These are phyloP conservation scores for Albugo laibachii DNA, from an alignment of 352 stramenopile species.

Conservation along the genomic window DNA sequence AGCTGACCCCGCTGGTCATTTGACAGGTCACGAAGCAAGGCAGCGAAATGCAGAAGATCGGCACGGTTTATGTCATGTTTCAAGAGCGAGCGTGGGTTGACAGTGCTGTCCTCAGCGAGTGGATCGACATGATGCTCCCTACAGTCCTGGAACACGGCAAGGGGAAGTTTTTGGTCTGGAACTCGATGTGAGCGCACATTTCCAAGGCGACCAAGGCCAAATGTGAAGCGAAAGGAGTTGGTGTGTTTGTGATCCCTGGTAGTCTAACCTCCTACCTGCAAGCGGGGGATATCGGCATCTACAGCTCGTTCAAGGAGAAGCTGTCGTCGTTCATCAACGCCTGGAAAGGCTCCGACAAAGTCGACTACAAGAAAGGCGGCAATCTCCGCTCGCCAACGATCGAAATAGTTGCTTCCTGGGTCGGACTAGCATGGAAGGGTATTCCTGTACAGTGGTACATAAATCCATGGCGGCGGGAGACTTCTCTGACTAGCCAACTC, in stretches of 20 bases:
- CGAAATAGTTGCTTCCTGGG: constrained; percentile 1
- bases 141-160: neutral
- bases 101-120: neutral
- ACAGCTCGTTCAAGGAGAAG: constrained; percentile 5
- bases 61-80: constrained; percentile 3
- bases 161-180: constrained; percentile 3
- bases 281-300: constrained; percentile 2
- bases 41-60: constrained; percentile 1
- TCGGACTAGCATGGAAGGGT: neutral
- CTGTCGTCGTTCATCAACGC: constrained; percentile 7
- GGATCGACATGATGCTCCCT: constrained; percentile 2
- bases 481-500: constrained; percentile 5
- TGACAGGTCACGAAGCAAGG: constrained; percentile 6
- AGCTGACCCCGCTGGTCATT: neutral
- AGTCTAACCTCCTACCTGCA: constrained; percentile 3
- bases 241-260: constrained; percentile 1
- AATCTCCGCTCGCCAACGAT: constrained; percentile 1
- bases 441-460: neutral
- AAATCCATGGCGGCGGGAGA: neutral
- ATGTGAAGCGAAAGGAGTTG: constrained; percentile 1
- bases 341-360: constrained; percentile 5
- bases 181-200: constrained; percentile 10
- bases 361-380: constrained; percentile 3
- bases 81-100: constrained; percentile 5
- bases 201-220: constrained; percentile 5